A percentile compares a stretch with the other conserved stretches of the same genome.
Evolutionary conservation across 345 rosid species (phyloP).

Genomic region (Pistacia vera): DNA sequence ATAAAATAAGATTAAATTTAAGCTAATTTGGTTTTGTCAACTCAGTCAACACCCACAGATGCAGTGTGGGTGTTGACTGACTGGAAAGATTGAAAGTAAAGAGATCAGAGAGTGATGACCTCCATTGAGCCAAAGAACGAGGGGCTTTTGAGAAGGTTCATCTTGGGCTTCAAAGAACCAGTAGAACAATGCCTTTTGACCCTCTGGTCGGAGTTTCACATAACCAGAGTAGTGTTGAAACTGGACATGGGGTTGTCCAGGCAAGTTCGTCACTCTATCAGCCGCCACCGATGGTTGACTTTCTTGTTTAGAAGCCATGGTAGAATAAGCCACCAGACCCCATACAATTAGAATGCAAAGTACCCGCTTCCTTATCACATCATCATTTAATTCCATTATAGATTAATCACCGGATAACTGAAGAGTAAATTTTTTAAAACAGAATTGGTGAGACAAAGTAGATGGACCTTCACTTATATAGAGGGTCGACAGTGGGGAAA

Average conservation of each 20-base stretch:
- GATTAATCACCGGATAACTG: no score
- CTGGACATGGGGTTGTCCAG: slow-evolving; percentile 58
- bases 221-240: slow-evolving; percentile 70
- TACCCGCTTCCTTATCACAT: no score
- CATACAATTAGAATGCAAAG: no score
- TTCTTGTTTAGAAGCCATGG: not conserved
- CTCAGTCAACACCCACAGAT: no score
- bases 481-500: no score
- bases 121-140: slow-evolving; percentile 82
- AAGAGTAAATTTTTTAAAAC: no score
- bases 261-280: slow-evolving; percentile 46
- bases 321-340: not conserved
- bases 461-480: no score
- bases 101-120: slow-evolving; percentile 30
- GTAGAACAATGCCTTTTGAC: slow-evolving; percentile 59
- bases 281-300: slow-evolving; percentile 27
- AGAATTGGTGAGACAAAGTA: no score
- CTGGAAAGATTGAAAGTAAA: no score
- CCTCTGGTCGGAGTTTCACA: slow-evolving; percentile 34
- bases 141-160: slow-evolving; percentile 41
- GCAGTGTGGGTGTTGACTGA: no score
- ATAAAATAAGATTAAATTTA: not conserved
- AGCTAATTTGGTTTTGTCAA: no score
- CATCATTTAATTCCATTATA: no score
- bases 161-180: slow-evolving; percentile 72